Conservation (phyloP, 2,329 filamentous ascomycete genomes). For the Fusarium sp. region DNA sequence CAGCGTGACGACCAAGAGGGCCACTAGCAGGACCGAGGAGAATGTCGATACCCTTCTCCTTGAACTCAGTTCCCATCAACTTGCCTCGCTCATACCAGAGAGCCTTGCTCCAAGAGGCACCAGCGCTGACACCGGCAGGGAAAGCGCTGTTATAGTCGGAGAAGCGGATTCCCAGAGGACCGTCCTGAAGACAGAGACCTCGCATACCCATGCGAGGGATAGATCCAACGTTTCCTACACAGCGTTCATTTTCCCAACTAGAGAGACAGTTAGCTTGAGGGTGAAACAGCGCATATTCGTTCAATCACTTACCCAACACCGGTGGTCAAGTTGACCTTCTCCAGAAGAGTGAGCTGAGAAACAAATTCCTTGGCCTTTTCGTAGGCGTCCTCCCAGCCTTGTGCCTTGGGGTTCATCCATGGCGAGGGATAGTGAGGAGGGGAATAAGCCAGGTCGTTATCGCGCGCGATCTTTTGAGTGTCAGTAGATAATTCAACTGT, state of each 20-base stretch:
- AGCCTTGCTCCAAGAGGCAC: slow-evolving; percentile 82
- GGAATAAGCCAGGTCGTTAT: slow-evolving; percentile 53
- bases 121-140: slow-evolving; percentile 80
- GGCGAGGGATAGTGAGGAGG: slow-evolving; percentile 84
- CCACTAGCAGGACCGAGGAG: slow-evolving; percentile 66
- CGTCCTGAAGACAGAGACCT: slow-evolving; percentile 87
- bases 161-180: slow-evolving; percentile 81
- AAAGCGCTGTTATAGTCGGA: slow-evolving; percentile 86
- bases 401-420: slow-evolving; percentile 81
- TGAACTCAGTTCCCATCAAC: slow-evolving; percentile 70
- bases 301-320: slow-evolving; percentile 76
- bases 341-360: slow-evolving; percentile 81
- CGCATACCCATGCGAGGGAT: slow-evolving; percentile 77
- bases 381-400: slow-evolving; percentile 81
- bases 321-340: slow-evolving; percentile 96
- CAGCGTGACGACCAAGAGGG: slow-evolving; percentile 60
- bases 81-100: slow-evolving; percentile 68
- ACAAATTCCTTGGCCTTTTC: slow-evolving; percentile 82
- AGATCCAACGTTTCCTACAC: slow-evolving; percentile 80
- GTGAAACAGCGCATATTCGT: accelerated
- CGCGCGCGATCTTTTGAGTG: slow-evolving; percentile 35
- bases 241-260: slow-evolving; percentile 69
- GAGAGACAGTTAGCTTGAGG: not conserved
- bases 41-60: slow-evolving; percentile 81
- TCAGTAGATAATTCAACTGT: slow-evolving; percentile 39